phyloP scores from a whole-genome alignment of 1,284 basidiomycete species.

The Cutaneotrichosporon mucoides region DNA sequence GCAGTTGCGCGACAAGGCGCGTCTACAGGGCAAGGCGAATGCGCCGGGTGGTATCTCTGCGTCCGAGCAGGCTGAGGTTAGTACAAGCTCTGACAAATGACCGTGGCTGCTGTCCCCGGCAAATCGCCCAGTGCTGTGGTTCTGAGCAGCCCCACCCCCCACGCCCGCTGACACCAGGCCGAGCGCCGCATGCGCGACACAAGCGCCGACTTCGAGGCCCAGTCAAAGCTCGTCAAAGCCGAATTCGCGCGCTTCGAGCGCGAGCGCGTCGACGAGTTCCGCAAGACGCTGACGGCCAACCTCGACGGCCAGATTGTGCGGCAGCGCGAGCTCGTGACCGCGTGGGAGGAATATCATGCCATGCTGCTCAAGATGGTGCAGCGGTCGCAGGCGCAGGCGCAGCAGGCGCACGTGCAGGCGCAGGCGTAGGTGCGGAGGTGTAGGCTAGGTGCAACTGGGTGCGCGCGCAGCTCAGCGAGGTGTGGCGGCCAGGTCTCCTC shows the following conservation, averaged over 20 bases:
- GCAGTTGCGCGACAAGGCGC: conserved; percentile 72
- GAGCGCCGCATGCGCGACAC: conserved; percentile 76
- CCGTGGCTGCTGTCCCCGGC: too few species aligned
- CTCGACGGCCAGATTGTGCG: conserved; percentile 39
- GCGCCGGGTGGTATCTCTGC: conserved; percentile 51
- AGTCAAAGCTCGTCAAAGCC: conserved; percentile 77
- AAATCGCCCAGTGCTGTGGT: too few species aligned
- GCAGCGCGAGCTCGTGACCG: conserved; percentile 41
- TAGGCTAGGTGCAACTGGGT: too few species aligned
- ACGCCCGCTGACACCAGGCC: conserved; percentile 59
- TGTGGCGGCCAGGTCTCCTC: too few species aligned
- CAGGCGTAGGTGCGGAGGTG: too few species aligned
- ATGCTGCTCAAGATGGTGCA: conserved; percentile 39
- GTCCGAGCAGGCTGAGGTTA: conserved; percentile 71
- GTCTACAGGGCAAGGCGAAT: conserved; percentile 62
- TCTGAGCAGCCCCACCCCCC: too few species aligned
- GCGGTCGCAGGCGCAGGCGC: conserved; percentile 28
- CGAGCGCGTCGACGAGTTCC: conserved; percentile 69
- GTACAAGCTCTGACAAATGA: too few species aligned
- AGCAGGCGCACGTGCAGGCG: neutral
- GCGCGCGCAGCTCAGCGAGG: too few species aligned
- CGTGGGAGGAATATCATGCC: conserved; percentile 44
- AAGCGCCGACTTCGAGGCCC: conserved; percentile 80
- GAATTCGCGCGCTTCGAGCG: conserved; percentile 93
- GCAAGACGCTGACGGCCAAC: conserved; percentile 37